phyloP scores from a whole-genome alignment of 192 early-diverging fungal genomes.

The Tieghemiomyces parasiticus region DNA sequence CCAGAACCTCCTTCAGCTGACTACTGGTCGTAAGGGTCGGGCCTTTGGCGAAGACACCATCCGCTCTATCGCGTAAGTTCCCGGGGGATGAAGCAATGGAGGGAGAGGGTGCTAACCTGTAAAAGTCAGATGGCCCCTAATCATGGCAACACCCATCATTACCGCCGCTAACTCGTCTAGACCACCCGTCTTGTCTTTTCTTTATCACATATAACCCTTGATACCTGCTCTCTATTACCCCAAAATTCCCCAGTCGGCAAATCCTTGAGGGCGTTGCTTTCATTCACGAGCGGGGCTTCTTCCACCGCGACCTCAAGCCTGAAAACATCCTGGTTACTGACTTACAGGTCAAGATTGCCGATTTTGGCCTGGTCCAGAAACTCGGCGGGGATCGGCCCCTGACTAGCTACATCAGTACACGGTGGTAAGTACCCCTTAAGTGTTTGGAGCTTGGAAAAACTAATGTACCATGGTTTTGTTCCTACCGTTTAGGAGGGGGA shows the following conservation, averaged over 20 bases:
- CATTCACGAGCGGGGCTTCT: constrained; percentile 86
- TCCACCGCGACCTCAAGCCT: constrained; percentile 96
- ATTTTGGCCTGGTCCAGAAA: constrained; percentile 90
- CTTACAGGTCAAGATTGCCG: constrained; percentile 72
- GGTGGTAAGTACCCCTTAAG: constrained; percentile 53
- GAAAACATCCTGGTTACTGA: constrained; percentile 76
- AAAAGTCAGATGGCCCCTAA: too few relatives aligned
- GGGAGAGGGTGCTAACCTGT: too few relatives aligned
- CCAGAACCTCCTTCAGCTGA: constrained; percentile 85
- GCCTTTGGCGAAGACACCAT: constrained; percentile 48
- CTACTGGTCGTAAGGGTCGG: constrained; percentile 52
- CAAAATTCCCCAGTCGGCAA: constrained; percentile 44
- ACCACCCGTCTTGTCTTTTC: too few relatives aligned
- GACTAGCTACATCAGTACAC: constrained; percentile 94
- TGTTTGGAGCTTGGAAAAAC: not conserved
- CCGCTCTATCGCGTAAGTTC: constrained; percentile 57
- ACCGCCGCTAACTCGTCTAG: too few relatives aligned
- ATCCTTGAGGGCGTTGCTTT: constrained; percentile 72
- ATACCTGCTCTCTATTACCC: not conserved
- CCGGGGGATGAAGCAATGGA: too few relatives aligned
- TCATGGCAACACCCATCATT: too few relatives aligned
- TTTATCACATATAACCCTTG: too few relatives aligned
- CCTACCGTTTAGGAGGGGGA: too few relatives aligned
- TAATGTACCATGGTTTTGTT: not conserved
- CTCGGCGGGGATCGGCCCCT: constrained; percentile 78